Conservation (phyloP, 176 grass and related monocot species). For the Saccharum spontaneum region DNA sequence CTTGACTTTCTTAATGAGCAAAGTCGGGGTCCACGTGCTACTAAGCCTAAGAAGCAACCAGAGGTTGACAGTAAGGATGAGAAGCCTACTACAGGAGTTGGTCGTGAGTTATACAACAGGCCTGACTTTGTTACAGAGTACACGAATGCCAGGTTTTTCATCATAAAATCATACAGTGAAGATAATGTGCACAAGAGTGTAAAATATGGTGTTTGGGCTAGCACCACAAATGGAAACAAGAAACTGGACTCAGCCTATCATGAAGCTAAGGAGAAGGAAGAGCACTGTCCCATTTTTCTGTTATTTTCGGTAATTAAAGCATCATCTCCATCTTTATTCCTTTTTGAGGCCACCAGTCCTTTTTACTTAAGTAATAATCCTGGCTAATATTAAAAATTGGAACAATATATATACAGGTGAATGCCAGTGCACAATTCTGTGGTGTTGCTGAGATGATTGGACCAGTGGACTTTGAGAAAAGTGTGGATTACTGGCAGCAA, state of each 20-base stretch:
- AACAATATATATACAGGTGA: conserved; percentile 50
- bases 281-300: conserved; percentile 70
- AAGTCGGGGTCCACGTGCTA: conserved; percentile 86
- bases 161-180: conserved; percentile 98
- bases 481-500: conserved; percentile 83
- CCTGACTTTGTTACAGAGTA: conserved; percentile 77
- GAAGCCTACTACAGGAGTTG: conserved; percentile 48
- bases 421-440: conserved; percentile 80
- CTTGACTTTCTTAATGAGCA: conserved; percentile 91
- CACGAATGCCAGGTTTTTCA: conserved; percentile 81
- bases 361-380: not conserved
- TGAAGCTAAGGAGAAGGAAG: conserved; percentile 69
- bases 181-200: conserved; percentile 99
- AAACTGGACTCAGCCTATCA: conserved; percentile 78
- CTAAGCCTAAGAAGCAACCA: conserved; percentile 62
- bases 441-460: conserved; percentile 85
- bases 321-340: not conserved
- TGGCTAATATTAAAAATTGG: not conserved
- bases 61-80: conserved; percentile 52
- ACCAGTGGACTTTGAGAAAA: conserved; percentile 76
- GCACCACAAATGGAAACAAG: conserved; percentile 93
- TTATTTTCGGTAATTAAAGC: conserved; percentile 82
- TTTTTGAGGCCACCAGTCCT: not conserved
- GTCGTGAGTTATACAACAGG: conserved; percentile 58
- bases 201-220: conserved; percentile 98